Evolutionary conservation across 1,284 basidiomycete species (phyloP), one percentile per base, ranked within the genome.

Genomic region (Leccinum ponderosum): DNA sequence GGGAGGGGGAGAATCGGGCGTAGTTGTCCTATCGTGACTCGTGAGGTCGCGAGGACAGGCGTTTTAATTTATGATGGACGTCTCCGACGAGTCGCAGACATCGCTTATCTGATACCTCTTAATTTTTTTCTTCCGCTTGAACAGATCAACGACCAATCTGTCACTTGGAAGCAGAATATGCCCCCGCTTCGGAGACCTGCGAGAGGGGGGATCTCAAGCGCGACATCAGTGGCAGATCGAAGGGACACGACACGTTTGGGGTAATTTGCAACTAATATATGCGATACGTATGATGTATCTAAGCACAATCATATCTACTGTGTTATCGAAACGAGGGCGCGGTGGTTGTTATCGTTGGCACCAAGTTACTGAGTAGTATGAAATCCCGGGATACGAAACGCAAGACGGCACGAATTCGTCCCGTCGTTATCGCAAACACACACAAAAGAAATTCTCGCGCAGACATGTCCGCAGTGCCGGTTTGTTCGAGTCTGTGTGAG

Each of bases 241-340:
- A 47, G 42, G 42, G 42, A 47, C 42, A 48, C 44, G 47, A 48
- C 47, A 22, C 20, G 44, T 63, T 63, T 61, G 62, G 62, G 63
- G 62, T 65, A 63, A 63, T 62, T 63, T 62, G 62, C 42, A 64
- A 63, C 47, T 5, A 47, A 48, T 47, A 20, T 47, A 20, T 12
- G 17, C 44, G 44, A 47, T 20, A 47, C n/a, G n/a, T n/a, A 42
- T 20, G 44, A 44, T 44, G 42, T 44, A 44, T 39, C 37, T 31
- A 31, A 31, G 29, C 9, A 42, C 20, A 48, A 22, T 48, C 47
- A 48, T 22, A 48, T 48, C 47, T 7, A 48, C 12, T 22, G 47
- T 6, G 44, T 47, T 47, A 47, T 47, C 44, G 47, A 48, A 54
- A 54, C 53, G 35, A 54, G 53, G 53, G 53, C 20, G 35, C 53